These are phyloP conservation scores for Leptographium lundbergii DNA, from an alignment of 2,329 filamentous ascomycete species.

Conservation along the genomic window DNA sequence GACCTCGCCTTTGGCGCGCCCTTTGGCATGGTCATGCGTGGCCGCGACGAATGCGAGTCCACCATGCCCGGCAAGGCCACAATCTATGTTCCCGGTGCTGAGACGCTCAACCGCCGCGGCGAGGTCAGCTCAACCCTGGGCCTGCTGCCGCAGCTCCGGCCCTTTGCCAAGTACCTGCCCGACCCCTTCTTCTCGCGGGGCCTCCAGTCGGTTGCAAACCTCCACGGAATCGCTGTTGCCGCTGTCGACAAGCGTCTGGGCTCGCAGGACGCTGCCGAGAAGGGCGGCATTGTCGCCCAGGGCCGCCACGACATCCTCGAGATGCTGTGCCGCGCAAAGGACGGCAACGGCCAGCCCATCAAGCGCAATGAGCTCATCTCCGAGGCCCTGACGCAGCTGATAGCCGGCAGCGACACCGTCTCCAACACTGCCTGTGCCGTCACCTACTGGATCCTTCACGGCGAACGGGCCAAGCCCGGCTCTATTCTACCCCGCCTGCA, in stretches of 20 bases:
- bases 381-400: conserved; percentile 10
- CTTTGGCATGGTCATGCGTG: conserved; percentile 17
- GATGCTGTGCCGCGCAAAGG: conserved; percentile 8
- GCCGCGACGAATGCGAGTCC: conserved; percentile 8
- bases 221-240: conserved; percentile 9
- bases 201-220: conserved; percentile 6
- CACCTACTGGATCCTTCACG: conserved; percentile 10
- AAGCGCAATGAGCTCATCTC: conserved; percentile 7
- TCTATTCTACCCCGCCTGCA: conserved; percentile 6
- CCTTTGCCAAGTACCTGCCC: conserved; percentile 5
- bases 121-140: conserved; percentile 10
- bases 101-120: conserved; percentile 9
- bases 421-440: conserved; percentile 10
- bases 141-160: conserved; percentile 6
- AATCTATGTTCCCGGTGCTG: conserved; percentile 8
- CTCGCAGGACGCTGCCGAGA: conserved; percentile 3
- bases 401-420: conserved; percentile 10
- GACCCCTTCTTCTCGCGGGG: conserved; percentile 8
- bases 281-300: background rate
- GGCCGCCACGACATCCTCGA: conserved; percentile 10
- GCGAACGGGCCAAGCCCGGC: conserved; percentile 6
- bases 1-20: conserved; percentile 32
- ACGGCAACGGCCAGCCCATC: conserved; percentile 3
- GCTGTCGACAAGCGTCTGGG: conserved; percentile 9
- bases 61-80: background rate